Base-by-base conservation (phyloP, 805 yeast genomes). In the Lachancea nothofagi region DNA sequence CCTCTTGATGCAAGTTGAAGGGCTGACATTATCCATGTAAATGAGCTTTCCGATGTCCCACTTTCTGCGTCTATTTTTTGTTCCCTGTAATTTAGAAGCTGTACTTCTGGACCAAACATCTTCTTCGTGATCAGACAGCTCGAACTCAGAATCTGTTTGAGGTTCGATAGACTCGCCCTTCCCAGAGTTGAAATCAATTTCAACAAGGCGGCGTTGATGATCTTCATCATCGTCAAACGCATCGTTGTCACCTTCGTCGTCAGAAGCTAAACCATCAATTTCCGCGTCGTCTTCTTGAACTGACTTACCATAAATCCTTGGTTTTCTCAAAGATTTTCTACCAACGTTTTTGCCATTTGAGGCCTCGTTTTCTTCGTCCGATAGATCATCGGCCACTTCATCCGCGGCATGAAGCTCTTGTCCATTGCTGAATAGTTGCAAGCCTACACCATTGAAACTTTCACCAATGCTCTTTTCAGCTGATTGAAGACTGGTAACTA, bases 21-120 rank as follows among this genome's bases (percentile, higher is more conserved):
- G 89, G 9, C 78, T 75, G 29, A 87, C 70, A 49, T 85, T 82
- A 42, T 81, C 78, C 75, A 83, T 71, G 60, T 93, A 90, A 4
- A 93, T 66, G 41, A 90, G 65, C 54, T 83, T 85, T 50, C 81
- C 79, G 45, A 90, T 76, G 59, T 90, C 85, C 89, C 94, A 85
- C 43, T 67, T 69, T 62, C 70, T 75, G 51, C 65, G 70, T 32
- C 48, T 52, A 55, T 62, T 67, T 43, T 64, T 55, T 4, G 73
- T 48, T n/a, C 81, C 74, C 45, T 74, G 68, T 42, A 84, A 66
- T 50, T 72, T 78, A 4, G 77, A 57, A 1, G 95, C 96, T 28
- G 83, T 67, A 8, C 46, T 21, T 26, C 56, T 47, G 34, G 58
- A 57, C 64, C 70, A 68, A 10, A 46, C 43, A 14, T 58, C 64